Conservation (phyloP, 2,329 filamentous ascomycete genomes). For the Penicillium glabrum region DNA sequence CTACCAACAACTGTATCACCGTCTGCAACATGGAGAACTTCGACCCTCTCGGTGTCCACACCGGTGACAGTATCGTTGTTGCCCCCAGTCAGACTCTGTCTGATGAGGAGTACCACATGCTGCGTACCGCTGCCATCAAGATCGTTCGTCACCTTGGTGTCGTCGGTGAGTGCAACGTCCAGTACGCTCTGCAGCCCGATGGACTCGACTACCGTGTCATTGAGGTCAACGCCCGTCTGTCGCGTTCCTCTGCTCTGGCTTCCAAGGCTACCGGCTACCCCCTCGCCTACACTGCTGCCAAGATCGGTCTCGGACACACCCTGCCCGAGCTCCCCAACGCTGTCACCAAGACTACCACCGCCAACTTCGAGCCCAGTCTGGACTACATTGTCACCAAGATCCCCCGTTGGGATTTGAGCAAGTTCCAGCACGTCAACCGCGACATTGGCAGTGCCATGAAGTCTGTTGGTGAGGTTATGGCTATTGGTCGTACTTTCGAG, state of each 20-base stretch:
- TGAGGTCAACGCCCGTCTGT: slow-evolving; percentile 97
- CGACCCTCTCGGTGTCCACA: slow-evolving; percentile 95
- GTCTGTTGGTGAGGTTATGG: slow-evolving; percentile 98
- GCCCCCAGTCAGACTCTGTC: slow-evolving; percentile 95
- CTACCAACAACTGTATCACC: slow-evolving; percentile 97
- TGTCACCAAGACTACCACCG: slow-evolving; percentile 96
- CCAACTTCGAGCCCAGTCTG: slow-evolving; percentile 96
- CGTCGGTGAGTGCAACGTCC: slow-evolving; percentile 97
- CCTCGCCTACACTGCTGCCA: slow-evolving; percentile 93
- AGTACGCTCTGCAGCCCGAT: slow-evolving; percentile 95
- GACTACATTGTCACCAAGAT: slow-evolving; percentile 99
- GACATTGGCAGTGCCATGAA: slow-evolving; percentile 99
- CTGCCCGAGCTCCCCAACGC: slow-evolving; percentile 95
- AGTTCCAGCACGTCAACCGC: slow-evolving; percentile 98
- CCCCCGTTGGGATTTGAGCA: slow-evolving; percentile 94
- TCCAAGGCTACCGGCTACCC: slow-evolving; percentile 99
- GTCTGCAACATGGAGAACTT: slow-evolving; percentile 99
- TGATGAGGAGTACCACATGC: slow-evolving; percentile 99
- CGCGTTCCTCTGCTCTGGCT: slow-evolving; percentile 91
- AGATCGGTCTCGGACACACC: slow-evolving; percentile 95
- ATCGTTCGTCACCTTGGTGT: slow-evolving; percentile 96
- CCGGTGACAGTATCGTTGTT: slow-evolving; percentile 97
- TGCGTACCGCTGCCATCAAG: slow-evolving; percentile 95
- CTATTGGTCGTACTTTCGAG: slow-evolving; percentile 96
- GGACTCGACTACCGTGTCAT: slow-evolving; percentile 98